Evolutionary conservation across 1,139 yeast species (phyloP), one percentile per base, ranked within the genome.

Genomic region (Pneumocystis jirovecii): DNA sequence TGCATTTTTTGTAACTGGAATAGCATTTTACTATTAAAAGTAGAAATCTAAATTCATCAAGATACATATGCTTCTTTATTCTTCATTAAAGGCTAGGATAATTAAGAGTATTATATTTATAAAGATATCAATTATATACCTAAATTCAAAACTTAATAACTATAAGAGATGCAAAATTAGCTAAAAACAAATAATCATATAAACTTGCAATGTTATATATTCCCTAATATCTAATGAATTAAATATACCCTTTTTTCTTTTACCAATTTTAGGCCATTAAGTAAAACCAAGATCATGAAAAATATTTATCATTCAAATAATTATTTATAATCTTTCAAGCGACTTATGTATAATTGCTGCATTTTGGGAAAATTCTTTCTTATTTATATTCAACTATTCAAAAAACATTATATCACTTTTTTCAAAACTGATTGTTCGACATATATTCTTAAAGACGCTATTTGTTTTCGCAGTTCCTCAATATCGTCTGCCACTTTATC

Each of bases 401-500:
- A 37, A 37, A 15, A 50, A 50, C 10, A 19, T 44, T 21, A 12
- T 44, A 44, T 50, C n/a, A 10, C 17, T 10, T 50, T 25, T 25
- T 25, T 50, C 7, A 25, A 50, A 50, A 50, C 34, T 12, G n/a
- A 25, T 50, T 50, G 34, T 12, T 50, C 57, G 25, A 50, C 10
- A 50, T 25, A 50, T 50, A 12, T 25, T 60, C 29, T 60, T 42
- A 60, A 60, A 39, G 44, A 39, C 8, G 44, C 61, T 1, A 60
- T n/a, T 60, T 60, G 35, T 62, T 25, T 40, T 6, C 17, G 34
- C 4, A 42, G 15, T n/a, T 15, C 40, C 21, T 29, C n/a, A 39
- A 21, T 29, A 25, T 60, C 61, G 6, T 60, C 61, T 21, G 45
- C 42, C 6, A 63, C 44, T 63, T 60, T 63, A 31, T 59, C 45